phyloP scores from a whole-genome alignment of 768 basidiomycete species.

The Cantharellus anzutake region DNA sequence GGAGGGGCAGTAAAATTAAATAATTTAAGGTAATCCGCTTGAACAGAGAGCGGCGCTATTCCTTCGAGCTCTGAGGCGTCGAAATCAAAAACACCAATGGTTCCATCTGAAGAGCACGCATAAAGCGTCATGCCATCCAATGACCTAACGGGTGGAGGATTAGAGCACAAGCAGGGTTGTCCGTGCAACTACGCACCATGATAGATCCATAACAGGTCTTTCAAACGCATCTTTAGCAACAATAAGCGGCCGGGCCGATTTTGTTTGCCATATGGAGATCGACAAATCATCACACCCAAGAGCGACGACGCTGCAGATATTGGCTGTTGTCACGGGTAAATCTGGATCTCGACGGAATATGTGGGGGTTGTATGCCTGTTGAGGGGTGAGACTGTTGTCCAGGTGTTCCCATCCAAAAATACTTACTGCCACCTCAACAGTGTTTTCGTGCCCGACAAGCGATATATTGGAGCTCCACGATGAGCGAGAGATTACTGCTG shows the following conservation, averaged over 20 bases:
- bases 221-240: slow-evolving; percentile 92
- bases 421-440: slow-evolving; percentile 83
- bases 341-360: slow-evolving; percentile 69
- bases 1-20: slow-evolving; percentile 57
- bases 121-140: slow-evolving; percentile 83
- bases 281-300: slow-evolving; percentile 87
- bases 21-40: slow-evolving; percentile 63
- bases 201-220: slow-evolving; percentile 84
- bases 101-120: slow-evolving; percentile 90
- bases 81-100: slow-evolving; percentile 76
- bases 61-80: slow-evolving; percentile 57
- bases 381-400: slow-evolving; percentile 2
- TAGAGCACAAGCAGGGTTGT: background rate
- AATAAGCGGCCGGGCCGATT: slow-evolving; percentile 72
- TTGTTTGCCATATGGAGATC: slow-evolving; percentile 93
- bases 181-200: slow-evolving; percentile 41
- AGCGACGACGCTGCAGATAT: slow-evolving; percentile 83
- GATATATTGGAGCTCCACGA: slow-evolving; percentile 86
- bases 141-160: slow-evolving; percentile 36
- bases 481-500: slow-evolving; percentile 79
- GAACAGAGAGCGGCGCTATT: slow-evolving; percentile 51
- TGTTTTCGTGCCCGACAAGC: slow-evolving; percentile 92
- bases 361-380: slow-evolving; percentile 78
- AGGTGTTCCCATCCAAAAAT: background rate
- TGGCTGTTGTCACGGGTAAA: slow-evolving; percentile 49